Evolutionary conservation across 352 stramenopile genomes (phyloP).

Genomic region (Pythium myriotylum): DNA sequence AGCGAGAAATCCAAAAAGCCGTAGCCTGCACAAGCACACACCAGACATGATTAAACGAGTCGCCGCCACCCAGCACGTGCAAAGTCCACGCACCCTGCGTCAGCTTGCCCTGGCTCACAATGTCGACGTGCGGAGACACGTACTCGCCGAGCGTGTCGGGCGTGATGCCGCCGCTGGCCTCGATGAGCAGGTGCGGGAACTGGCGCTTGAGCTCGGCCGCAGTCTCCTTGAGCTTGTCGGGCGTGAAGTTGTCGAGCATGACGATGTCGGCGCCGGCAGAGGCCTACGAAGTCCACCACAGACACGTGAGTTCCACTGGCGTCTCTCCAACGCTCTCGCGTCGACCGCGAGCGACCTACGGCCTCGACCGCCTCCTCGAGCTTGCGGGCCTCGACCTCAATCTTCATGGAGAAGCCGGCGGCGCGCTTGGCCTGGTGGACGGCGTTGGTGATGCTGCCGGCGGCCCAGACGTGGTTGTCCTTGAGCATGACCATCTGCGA

Average conservation of each 20-base stretch:
- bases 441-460: constrained; percentile 94
- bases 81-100: constrained; percentile 87
- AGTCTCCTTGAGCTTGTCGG: constrained; percentile 90
- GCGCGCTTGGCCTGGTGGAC: constrained; percentile 92
- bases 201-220: constrained; percentile 92
- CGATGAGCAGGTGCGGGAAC: constrained; percentile 95
- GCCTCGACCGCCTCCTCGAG: constrained; percentile 95
- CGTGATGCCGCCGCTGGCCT: constrained; percentile 98
- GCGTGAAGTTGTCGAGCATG: constrained; percentile 99
- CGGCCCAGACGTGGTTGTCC: constrained; percentile 98
- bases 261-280: constrained; percentile 91
- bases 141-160: constrained; percentile 93
- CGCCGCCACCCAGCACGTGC: too few species aligned
- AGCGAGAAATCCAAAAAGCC: constrained; percentile 97
- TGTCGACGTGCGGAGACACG: constrained; percentile 94
- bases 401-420: constrained; percentile 98
- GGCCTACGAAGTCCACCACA: constrained; percentile 34
- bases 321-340: too few species aligned
- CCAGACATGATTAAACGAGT: not conserved
- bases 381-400: constrained; percentile 97
- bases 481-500: constrained; percentile 99
- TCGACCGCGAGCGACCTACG: constrained; percentile 38
- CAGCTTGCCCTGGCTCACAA: constrained; percentile 97
- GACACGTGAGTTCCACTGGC: not conserved
- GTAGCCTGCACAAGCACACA: constrained; percentile 64